These are phyloP conservation scores for Otatea glauca DNA, from an alignment of 176 grass and related monocot species.

Conservation along the genomic window DNA sequence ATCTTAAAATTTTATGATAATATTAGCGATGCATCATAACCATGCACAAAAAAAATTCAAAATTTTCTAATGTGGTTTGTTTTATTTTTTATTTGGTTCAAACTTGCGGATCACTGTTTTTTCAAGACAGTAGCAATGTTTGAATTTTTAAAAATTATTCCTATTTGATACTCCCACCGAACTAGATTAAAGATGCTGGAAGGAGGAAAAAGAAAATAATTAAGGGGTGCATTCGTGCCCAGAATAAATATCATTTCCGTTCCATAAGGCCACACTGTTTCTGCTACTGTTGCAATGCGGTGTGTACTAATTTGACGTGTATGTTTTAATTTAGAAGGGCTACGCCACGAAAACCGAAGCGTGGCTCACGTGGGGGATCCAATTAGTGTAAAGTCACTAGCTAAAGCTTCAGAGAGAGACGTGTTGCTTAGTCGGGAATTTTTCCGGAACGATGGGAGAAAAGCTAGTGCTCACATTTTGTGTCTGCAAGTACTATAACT, in stretches of 20 bases:
- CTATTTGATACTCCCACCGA: too few relatives aligned
- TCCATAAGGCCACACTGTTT: not conserved
- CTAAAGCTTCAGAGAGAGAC: not conserved
- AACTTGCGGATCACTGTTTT: too few relatives aligned
- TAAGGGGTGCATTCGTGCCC: not conserved
- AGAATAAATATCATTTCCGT: not conserved
- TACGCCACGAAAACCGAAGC: not conserved
- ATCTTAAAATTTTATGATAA: too few relatives aligned
- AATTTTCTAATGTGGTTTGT: too few relatives aligned
- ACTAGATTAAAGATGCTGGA: not conserved
- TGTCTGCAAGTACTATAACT: too few relatives aligned
- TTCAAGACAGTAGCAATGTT: too few relatives aligned
- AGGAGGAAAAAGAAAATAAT: not conserved
- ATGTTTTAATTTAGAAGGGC: not conserved
- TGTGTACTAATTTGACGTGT: not conserved
- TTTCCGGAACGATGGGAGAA: not conserved
- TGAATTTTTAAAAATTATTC: too few relatives aligned
- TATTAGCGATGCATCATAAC: too few relatives aligned
- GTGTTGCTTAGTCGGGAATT: not conserved
- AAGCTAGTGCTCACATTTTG: not conserved
- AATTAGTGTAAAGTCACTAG: not conserved
- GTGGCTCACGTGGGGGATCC: not conserved
- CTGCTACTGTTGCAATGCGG: not conserved
- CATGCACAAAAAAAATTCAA: too few relatives aligned
- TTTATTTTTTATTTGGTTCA: too few relatives aligned